Evolutionary conservation across 805 yeast genomes (phyloP).

Genomic region (Lipomyces yamadae): DNA sequence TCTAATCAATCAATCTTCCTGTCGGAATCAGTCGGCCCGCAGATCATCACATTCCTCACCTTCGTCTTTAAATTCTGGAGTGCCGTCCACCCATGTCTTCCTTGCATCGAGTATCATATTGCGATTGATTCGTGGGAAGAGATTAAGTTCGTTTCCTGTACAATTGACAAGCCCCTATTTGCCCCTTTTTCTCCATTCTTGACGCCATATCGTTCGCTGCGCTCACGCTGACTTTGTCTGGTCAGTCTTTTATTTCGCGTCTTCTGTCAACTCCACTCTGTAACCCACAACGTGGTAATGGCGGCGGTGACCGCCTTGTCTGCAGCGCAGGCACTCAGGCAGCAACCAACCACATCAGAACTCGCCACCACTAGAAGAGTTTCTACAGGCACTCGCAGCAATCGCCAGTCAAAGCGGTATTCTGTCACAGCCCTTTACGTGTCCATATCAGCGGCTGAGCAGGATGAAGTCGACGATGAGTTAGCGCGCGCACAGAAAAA

Average conservation of each 20-base stretch:
- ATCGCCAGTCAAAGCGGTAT: slow-evolving; percentile 40
- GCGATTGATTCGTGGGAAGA: background rate
- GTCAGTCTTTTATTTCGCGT: background rate
- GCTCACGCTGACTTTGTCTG: background rate
- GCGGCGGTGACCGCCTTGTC: slow-evolving; percentile 1
- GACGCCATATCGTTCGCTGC: background rate
- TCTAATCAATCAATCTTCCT: too few species aligned
- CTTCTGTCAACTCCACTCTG: background rate
- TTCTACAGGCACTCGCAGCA: background rate
- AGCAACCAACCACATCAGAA: background rate
- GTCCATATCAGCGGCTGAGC: slow-evolving; percentile 46
- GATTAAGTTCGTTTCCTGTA: background rate
- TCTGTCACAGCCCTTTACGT: slow-evolving; percentile 47
- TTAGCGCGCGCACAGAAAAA: slow-evolving; percentile 45
- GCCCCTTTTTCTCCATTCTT: background rate
- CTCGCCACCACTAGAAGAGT: background rate
- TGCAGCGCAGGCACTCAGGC: background rate
- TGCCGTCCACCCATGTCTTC: background rate
- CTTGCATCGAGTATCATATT: background rate
- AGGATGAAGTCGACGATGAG: slow-evolving; percentile 46
- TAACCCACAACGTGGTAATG: background rate
- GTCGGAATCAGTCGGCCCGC: background rate
- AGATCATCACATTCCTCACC: too few species aligned
- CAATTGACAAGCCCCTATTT: background rate
- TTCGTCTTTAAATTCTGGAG: background rate